Conservation (phyloP, 2,329 filamentous ascomycete genomes). For the Kalmusia sp. region DNA sequence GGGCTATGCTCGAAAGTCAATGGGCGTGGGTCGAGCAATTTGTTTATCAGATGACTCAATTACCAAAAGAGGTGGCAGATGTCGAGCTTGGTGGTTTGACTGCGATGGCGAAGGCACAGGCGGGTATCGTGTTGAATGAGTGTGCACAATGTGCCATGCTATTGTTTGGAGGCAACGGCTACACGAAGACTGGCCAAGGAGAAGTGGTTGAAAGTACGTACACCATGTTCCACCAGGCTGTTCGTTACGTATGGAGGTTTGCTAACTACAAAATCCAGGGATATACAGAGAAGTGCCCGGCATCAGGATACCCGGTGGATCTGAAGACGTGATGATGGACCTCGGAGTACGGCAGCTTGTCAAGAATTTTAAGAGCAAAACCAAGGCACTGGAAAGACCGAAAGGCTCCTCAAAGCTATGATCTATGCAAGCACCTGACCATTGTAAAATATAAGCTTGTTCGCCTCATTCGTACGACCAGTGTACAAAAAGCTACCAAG, state of each 20-base stretch:
- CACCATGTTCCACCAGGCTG: neutral
- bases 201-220: constrained; percentile 57
- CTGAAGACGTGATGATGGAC: constrained; percentile 76
- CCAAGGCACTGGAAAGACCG: constrained; percentile 53
- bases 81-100: constrained; percentile 73
- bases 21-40: constrained; percentile 78
- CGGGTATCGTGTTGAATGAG: constrained; percentile 74
- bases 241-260: neutral
- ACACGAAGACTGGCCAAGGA: constrained; percentile 72
- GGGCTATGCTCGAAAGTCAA: constrained; percentile 68
- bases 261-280: constrained; percentile 46
- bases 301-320: constrained; percentile 68
- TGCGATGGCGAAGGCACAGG: constrained; percentile 75
- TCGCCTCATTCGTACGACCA: no score
- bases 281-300: constrained; percentile 71
- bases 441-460: no score
- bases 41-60: constrained; percentile 69
- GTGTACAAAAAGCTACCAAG: no score
- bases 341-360: constrained; percentile 73
- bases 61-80: constrained; percentile 67
- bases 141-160: constrained; percentile 73
- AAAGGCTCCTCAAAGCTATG: constrained; percentile 51
- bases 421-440: neutral
- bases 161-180: constrained; percentile 77
- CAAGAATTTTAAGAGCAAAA: constrained; percentile 70